Evolutionary conservation across 208 protist species (phyloP).

Genomic region (Histomonas meleagridis): DNA sequence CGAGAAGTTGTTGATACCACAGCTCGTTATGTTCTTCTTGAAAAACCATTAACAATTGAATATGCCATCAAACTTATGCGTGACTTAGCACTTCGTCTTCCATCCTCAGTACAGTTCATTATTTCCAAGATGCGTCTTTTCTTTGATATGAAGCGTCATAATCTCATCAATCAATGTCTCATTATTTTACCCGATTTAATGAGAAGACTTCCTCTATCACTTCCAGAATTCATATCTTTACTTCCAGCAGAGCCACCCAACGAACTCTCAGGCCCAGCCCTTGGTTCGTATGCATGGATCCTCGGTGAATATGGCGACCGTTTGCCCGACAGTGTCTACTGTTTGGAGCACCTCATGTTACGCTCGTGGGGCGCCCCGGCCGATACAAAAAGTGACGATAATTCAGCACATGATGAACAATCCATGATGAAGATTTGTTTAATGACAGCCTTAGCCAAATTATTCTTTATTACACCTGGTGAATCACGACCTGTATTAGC

Average conservation of each 20-base stretch:
- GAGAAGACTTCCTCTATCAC: background rate
- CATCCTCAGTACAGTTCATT: background rate
- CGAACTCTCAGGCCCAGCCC: background rate
- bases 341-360: background rate
- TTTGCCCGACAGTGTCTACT: background rate
- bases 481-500: background rate
- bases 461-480: slow-evolving; percentile 30
- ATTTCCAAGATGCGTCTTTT: background rate
- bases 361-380: background rate
- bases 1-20: slow-evolving; percentile 6
- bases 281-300: background rate
- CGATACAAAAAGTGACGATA: background rate
- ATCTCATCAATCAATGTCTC: background rate
- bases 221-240: background rate
- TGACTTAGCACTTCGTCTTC: background rate
- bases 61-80: background rate
- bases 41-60: background rate
- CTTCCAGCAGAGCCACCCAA: background rate
- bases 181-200: slow-evolving; percentile 7
- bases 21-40: background rate
- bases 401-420: slow-evolving; percentile 9
- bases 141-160: slow-evolving; percentile 29
- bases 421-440: background rate
- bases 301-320: slow-evolving; percentile 32
- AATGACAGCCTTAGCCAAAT: background rate